Evolutionary conservation across 2,329 filamentous ascomycete species (phyloP).

Genomic region (Trichoderma gracile): DNA sequence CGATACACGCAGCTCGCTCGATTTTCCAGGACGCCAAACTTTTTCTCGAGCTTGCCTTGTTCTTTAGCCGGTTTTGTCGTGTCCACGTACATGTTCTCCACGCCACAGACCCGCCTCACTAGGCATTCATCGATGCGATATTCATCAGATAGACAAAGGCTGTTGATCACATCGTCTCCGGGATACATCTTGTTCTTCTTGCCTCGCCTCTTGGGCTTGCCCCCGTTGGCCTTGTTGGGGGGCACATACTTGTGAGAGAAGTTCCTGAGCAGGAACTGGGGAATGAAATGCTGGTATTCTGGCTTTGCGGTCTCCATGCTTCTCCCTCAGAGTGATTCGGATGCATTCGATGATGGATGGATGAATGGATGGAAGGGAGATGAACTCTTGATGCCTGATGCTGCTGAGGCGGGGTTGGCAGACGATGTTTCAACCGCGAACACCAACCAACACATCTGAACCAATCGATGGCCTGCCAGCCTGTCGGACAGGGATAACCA

Average conservation of each 20-base stretch:
- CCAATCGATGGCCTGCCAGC: slow-evolving; percentile 1
- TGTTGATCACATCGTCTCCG: background rate
- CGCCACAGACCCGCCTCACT: background rate
- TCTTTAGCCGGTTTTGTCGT: background rate
- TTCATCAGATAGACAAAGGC: background rate
- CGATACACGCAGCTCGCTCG: background rate
- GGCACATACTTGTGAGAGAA: background rate
- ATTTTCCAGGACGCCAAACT: background rate
- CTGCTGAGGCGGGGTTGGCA: no score
- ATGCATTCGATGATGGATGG: no score
- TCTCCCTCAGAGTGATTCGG: slow-evolving; percentile 53
- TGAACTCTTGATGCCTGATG: no score
- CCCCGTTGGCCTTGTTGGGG: background rate
- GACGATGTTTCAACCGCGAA: no score
- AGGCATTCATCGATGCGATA: background rate
- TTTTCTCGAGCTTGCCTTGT: background rate
- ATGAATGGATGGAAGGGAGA: no score
- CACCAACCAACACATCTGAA: background rate
- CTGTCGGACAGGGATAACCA: slow-evolving; percentile 5
- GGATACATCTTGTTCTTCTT: background rate
- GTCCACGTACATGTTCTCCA: slow-evolving; percentile 13
- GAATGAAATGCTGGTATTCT: slow-evolving; percentile 18
- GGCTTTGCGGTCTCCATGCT: background rate
- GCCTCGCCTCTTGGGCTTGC: background rate
- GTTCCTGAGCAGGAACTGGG: slow-evolving; percentile 14